Evolutionary conservation across 2,329 filamentous ascomycete species (phyloP).

Genomic region (Pseudopyrenochaeta lycopersici): DNA sequence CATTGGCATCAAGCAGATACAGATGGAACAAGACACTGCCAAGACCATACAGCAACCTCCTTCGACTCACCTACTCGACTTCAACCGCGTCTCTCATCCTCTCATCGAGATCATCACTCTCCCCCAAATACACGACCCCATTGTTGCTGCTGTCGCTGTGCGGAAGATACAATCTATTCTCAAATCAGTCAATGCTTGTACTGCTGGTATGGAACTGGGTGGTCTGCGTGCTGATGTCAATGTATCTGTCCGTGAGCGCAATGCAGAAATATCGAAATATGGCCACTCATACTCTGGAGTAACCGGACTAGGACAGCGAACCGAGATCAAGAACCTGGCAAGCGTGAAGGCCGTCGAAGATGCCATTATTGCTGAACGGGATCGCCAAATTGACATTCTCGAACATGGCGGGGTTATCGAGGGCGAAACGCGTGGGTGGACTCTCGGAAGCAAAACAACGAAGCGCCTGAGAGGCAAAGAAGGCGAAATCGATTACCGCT

Average conservation of each 20-base stretch:
- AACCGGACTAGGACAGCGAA: constrained; percentile 78
- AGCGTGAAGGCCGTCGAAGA: constrained; percentile 96
- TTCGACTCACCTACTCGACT: constrained; percentile 82
- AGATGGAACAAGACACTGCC: constrained; percentile 97
- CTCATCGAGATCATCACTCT: constrained; percentile 95
- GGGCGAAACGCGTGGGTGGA: constrained; percentile 94
- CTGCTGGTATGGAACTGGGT: constrained; percentile 91
- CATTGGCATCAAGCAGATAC: constrained; percentile 89
- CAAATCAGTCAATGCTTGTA: constrained; percentile 82
- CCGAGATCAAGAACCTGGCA: constrained; percentile 96
- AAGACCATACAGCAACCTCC: constrained; percentile 85
- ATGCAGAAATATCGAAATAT: constrained; percentile 27
- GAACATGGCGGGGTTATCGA: constrained; percentile 77
- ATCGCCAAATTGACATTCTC: constrained; percentile 84
- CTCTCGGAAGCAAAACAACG: constrained; percentile 83
- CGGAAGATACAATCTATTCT: constrained; percentile 87
- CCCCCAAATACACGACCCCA: constrained; percentile 86
- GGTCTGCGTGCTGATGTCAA: constrained; percentile 94
- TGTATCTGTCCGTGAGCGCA: constrained; percentile 77
- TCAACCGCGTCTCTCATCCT: constrained; percentile 90
- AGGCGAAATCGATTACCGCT: constrained; percentile 95
- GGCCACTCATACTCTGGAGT: constrained; percentile 65
- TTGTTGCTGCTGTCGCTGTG: constrained; percentile 87
- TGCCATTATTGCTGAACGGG: constrained; percentile 88
- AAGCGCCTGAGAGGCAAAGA: constrained; percentile 87